These are phyloP conservation scores for Tuber aestivum DNA, from an alignment of 495 filamentous ascomycete genomes.

Conservation along the genomic window DNA sequence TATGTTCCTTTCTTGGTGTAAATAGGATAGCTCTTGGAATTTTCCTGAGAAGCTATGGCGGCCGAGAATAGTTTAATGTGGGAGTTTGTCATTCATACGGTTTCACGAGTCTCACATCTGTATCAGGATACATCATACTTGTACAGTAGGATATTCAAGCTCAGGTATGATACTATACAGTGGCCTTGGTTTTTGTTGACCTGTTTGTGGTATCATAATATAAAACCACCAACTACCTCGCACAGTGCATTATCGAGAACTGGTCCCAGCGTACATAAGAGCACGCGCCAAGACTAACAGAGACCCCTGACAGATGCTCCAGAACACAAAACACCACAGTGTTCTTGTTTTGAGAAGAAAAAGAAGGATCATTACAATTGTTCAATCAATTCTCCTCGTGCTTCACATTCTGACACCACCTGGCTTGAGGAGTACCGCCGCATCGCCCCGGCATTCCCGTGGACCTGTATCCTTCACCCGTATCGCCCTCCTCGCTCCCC, in stretches of 20 bases:
- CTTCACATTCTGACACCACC: constrained; percentile 12
- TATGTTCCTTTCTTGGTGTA: constrained; percentile 7
- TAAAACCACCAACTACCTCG: neutral
- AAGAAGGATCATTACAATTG: constrained; percentile 15
- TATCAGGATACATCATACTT: neutral
- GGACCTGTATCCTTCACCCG: constrained; percentile 10
- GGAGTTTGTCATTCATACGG: neutral
- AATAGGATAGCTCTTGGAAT: constrained; percentile 19
- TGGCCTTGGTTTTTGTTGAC: neutral
- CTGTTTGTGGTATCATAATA: neutral
- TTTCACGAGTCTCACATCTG: neutral
- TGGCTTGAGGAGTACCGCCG: constrained; percentile 25
- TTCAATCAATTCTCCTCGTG: constrained; percentile 23
- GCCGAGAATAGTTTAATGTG: neutral
- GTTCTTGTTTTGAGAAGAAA: constrained; percentile 29
- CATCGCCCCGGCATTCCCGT: constrained; percentile 25
- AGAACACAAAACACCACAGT: constrained; percentile 33
- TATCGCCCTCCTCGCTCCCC: constrained; percentile 16
- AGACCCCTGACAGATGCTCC: constrained; percentile 23
- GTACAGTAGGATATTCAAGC: neutral
- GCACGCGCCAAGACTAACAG: constrained; percentile 31
- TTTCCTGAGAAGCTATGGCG: neutral
- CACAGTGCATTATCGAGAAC: constrained; percentile 6
- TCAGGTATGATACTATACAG: neutral
- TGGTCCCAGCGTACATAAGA: constrained; percentile 17